Percentiles rank a stretch among this genome's conserved stretches.
Evolutionary conservation across 1,284 basidiomycete genomes (phyloP).

Genomic region (Malassezia nana): DNA sequence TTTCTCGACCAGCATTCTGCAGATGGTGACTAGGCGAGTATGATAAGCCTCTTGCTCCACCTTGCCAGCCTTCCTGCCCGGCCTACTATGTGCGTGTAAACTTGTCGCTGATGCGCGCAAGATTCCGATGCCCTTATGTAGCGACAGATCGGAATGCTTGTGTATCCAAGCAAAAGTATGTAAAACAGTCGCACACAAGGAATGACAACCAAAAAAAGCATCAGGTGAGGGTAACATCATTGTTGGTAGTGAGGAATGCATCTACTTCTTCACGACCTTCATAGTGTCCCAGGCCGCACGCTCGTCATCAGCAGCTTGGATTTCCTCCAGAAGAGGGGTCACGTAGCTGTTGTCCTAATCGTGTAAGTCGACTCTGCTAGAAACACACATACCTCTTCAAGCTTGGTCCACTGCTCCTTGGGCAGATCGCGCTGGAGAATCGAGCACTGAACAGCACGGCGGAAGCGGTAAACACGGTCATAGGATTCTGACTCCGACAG

Average conservation of each 20-base stretch:
- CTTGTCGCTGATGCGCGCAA: too few relatives aligned
- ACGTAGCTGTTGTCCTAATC: constrained; percentile 82
- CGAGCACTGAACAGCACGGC: constrained; percentile 69
- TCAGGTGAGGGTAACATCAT: neutral
- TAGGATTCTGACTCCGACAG: constrained; percentile 70
- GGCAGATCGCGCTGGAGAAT: constrained; percentile 72
- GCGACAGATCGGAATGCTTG: neutral
- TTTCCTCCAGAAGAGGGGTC: constrained; percentile 65
- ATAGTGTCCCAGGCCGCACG: constrained; percentile 70
- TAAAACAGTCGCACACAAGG: neutral
- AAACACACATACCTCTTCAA: constrained; percentile 61
- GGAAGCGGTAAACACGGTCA: constrained; percentile 84
- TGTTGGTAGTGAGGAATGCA: neutral
- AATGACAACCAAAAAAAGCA: neutral
- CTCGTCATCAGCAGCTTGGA: constrained; percentile 69
- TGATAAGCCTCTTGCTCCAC: neutral
- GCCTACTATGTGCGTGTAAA: too few relatives aligned
- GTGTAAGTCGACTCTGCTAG: neutral
- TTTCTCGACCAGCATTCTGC: neutral
- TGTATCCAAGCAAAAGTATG: neutral
- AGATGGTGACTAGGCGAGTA: neutral
- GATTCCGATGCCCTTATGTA: neutral
- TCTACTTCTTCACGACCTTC: constrained; percentile 22
- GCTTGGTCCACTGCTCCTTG: constrained; percentile 71
- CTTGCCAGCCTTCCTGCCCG: neutral